These are phyloP conservation scores for Penicillium sp. DNA, from an alignment of 2,329 filamentous ascomycete genomes.

Conservation along the genomic window DNA sequence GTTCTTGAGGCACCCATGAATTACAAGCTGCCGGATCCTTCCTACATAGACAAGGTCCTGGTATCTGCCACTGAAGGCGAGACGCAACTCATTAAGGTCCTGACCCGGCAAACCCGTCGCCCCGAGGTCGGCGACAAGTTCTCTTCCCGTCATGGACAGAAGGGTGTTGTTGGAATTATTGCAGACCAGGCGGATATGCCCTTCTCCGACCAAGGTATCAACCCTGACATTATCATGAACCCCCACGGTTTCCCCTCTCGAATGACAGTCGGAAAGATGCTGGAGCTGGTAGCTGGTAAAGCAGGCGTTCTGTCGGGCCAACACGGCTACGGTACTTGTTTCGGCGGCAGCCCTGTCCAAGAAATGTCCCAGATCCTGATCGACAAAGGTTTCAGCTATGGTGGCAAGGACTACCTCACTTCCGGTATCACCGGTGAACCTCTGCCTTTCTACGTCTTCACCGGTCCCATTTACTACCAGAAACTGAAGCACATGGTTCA, in stretches of 20 bases:
- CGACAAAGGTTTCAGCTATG: slow-evolving; percentile 84
- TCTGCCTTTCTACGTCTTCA: slow-evolving; percentile 92
- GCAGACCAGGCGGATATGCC: slow-evolving; percentile 95
- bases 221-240: slow-evolving; percentile 99
- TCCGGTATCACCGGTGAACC: slow-evolving; percentile 90
- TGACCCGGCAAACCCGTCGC: slow-evolving; percentile 87
- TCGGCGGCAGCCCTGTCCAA: slow-evolving; percentile 73
- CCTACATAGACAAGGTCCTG: slow-evolving; percentile 94
- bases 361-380: slow-evolving; percentile 82
- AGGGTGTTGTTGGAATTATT: slow-evolving; percentile 94
- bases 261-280: slow-evolving; percentile 97
- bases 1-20: slow-evolving; percentile 42
- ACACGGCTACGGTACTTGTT: slow-evolving; percentile 82
- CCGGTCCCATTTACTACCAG: slow-evolving; percentile 98
- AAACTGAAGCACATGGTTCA: slow-evolving; percentile 99
- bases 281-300: slow-evolving; percentile 90
- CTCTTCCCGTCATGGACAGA: slow-evolving; percentile 94
- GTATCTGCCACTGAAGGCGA: slow-evolving; percentile 82
- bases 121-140: slow-evolving; percentile 98
- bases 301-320: slow-evolving; percentile 77
- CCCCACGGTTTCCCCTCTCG: slow-evolving; percentile 98
- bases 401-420: slow-evolving; percentile 93
- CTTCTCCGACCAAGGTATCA: slow-evolving; percentile 80
- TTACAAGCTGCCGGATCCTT: slow-evolving; percentile 74
- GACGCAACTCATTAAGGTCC: slow-evolving; percentile 79